Base-by-base conservation (phyloP, 371 early-diverging fungal species). In the Cokeromyces recurvatus region DNA sequence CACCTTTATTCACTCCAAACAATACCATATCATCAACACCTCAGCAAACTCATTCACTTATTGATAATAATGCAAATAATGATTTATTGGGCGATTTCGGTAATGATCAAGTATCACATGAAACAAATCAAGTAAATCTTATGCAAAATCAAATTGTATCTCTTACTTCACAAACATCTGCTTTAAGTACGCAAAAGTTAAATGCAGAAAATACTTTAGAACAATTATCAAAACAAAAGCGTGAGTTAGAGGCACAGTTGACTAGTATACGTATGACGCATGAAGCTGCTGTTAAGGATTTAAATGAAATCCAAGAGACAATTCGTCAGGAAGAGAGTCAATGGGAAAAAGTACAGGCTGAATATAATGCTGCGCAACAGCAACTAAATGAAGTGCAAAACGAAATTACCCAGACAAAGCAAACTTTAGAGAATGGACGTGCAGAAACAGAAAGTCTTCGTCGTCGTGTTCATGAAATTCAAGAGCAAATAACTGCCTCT, bases 81-180 rank as follows among this genome's bases (percentile, higher is more conserved):
- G 74, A 74, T 51, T 50, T 74, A 17, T 45, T 74, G 17, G 68
- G 71, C 3, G 74, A 74, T 35, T 74, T 74, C 38, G 71, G 62
- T 4, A 58, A 70, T 32, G 62, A 68, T 22, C 55, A 60, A 32
- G 48, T 74, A 19, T 62, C 74, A 4, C 57, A 47, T 14, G 74
- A 66, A 32, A 69, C 67, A 3, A 73, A 73, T 20, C 62, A 68
- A 24, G 66, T 67, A 5, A 67, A 71, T 19, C 54, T 66, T 14
- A 17, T 73, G 9, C 69, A 69, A 36, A 66, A 73, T 35, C 69
- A 73, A 34, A 66, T 73, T 16, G 32, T 48, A 12, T 48, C 61
- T 4, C 32, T 63, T 3, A 51, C 57, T 6, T 17, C 41, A n/a
- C 51, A 64, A 8, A 59, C 62, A 11, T 19, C 10, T 11, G 55